phyloP scores from a whole-genome alignment of 2,329 filamentous ascomycete species.

The Dothideomycetes sp. region DNA sequence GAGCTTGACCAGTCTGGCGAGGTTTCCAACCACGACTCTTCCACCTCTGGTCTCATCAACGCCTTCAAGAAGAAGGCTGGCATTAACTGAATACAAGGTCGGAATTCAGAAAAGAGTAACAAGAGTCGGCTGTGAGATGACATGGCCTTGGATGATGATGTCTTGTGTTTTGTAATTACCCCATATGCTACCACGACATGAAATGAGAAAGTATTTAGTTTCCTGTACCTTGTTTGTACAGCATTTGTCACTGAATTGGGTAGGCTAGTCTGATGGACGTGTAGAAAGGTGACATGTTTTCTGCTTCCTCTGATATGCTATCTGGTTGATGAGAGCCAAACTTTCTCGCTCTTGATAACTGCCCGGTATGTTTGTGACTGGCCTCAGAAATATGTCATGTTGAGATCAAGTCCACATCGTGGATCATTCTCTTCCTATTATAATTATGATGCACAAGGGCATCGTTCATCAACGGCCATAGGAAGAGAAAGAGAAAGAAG shows the following conservation, averaged over 20 bases:
- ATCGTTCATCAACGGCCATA: slow-evolving; percentile 17
- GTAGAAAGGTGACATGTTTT: too few species aligned
- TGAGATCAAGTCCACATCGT: slow-evolving; percentile 15
- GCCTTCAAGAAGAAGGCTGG: slow-evolving; percentile 76
- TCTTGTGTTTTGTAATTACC: slow-evolving; percentile 6
- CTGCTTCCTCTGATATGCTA: too few species aligned
- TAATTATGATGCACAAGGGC: slow-evolving; percentile 13
- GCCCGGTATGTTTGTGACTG: too few species aligned
- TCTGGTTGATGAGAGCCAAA: too few species aligned
- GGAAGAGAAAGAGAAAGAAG: slow-evolving; percentile 1
- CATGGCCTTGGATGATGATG: not conserved
- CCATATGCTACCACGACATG: slow-evolving; percentile 7
- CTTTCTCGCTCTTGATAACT: too few species aligned
- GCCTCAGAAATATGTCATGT: slow-evolving; percentile 16
- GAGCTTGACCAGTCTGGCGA: slow-evolving; percentile 76
- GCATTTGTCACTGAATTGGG: too few species aligned
- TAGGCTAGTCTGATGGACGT: too few species aligned
- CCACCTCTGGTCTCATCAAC: slow-evolving; percentile 79
- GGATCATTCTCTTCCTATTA: slow-evolving; percentile 17
- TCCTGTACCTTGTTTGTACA: too few species aligned
- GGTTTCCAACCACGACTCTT: slow-evolving; percentile 68
- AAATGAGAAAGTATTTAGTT: too few species aligned
- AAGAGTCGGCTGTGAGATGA: slow-evolving; percentile 10
- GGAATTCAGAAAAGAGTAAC: not conserved
- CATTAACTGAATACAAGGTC: slow-evolving; percentile 21